Evolutionary conservation across 2,329 filamentous ascomycete species (phyloP), one percentile per base, ranked within the genome.

Genomic region (Metarhizium rileyi): DNA sequence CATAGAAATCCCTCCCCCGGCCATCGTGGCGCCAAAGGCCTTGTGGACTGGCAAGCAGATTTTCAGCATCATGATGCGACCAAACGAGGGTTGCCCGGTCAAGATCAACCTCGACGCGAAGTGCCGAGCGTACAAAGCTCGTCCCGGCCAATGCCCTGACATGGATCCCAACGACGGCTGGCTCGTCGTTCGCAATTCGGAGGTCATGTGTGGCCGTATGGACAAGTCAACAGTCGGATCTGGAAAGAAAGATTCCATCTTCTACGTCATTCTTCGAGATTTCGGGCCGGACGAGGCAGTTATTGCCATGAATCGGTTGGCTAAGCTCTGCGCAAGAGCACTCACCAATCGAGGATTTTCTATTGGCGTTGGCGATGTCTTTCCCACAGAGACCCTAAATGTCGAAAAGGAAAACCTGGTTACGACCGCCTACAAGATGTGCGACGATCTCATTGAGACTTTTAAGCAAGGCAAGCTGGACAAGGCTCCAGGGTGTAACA

Each of bases 31-130:
- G 55, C 93, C 93, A 0, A 78, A 89, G 61, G 80, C 83, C 50
- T 72, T 96, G 20, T 98, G 93, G 93, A 98, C 93, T 0, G 93
- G 93, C 55, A 98, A 98, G 66, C 93, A 97, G 63, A 77, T 97
- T 1, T 97, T 96, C 73, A 95, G 87, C 63, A 77, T 97, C 45
- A 72, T 97, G 45, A 81, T 98, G 85, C 81, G 87, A 28, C 91
- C 93, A 3, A 95, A 95, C 67, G 87, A 84, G 58, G 67, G 84
- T n/a, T 90, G 83, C 3, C 81, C 83, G 1, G 87, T 97, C 20
- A 75, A 86, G 55, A 83, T 98, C 58, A 98, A 98, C 61, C 75
- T 98, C 10, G 93, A 98, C 61, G 91, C 91, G 41, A 89, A 91
- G 60, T 94, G 90, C 25, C 86, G 86, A 75, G 81, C 89, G 50